Percentiles rank a stretch among this genome's conserved stretches.
phyloP scores from a whole-genome alignment of 176 grass and related monocot species.

The Raddia distichophylla region DNA sequence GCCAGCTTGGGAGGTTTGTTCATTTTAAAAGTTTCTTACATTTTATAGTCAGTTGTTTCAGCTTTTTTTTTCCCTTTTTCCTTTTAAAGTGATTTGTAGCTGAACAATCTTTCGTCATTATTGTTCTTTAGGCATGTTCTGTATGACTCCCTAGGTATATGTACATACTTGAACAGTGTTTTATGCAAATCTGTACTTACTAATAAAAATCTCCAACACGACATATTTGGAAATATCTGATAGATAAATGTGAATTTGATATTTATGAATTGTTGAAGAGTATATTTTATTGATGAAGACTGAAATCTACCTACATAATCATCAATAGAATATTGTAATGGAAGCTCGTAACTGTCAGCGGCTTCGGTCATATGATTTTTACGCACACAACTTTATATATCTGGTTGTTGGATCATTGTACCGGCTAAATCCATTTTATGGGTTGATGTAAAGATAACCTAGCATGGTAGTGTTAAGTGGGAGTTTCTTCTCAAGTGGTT shows the following conservation, averaged over 20 bases:
- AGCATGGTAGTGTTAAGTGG: background rate
- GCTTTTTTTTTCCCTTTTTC: background rate
- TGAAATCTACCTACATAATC: background rate
- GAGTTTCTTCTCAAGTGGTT: background rate
- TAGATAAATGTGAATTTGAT: constrained; percentile 15
- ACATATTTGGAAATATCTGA: background rate
- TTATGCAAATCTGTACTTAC: background rate
- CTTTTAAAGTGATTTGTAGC: background rate
- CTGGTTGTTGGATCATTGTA: background rate
- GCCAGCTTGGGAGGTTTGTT: constrained; percentile 80
- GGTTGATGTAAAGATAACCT: constrained; percentile 21
- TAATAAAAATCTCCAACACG: constrained; percentile 5
- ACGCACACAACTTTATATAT: background rate
- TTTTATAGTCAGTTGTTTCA: background rate
- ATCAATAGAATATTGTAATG: background rate
- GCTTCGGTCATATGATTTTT: background rate
- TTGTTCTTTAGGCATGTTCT: background rate
- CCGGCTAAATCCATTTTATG: background rate
- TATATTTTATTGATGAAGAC: background rate
- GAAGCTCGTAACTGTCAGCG: background rate
- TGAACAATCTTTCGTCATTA: background rate
- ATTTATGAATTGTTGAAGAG: background rate
- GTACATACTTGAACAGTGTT: background rate
- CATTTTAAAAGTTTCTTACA: background rate
- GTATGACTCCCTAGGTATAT: background rate